phyloP scores from a whole-genome alignment of 2,329 filamentous ascomycete species.

The Fusarium fracticaudum region DNA sequence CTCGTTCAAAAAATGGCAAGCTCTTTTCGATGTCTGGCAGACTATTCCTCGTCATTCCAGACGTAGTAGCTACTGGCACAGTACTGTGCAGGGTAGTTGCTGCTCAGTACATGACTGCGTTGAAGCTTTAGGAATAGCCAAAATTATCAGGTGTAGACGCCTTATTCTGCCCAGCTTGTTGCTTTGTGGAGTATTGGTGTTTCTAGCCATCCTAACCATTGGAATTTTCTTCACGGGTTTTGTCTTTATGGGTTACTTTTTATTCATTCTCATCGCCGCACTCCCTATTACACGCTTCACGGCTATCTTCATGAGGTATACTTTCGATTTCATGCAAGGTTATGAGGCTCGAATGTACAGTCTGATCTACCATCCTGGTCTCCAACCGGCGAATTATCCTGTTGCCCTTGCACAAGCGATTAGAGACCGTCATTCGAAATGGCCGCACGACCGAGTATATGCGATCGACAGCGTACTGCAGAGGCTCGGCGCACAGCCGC shows the following conservation, averaged over 20 bases:
- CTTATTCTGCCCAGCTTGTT: too few relatives aligned
- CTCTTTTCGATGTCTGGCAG: not conserved
- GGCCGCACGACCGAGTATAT: not conserved
- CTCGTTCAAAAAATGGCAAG: not conserved
- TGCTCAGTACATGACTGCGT: not conserved
- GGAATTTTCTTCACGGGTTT: too few relatives aligned
- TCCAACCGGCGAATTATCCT: not conserved
- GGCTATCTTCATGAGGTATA: fast-evolving
- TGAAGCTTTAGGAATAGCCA: fast-evolving
- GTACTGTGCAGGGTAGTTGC: fast-evolving
- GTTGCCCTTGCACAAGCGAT: not conserved
- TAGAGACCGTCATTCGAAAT: not conserved
- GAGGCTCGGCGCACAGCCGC: not conserved
- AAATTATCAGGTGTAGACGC: too few relatives aligned
- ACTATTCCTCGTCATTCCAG: not conserved
- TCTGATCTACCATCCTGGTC: not conserved
- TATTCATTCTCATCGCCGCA: too few relatives aligned
- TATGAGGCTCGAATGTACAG: not conserved
- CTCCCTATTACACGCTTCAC: too few relatives aligned
- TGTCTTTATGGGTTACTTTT: too few relatives aligned
- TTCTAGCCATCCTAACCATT: too few relatives aligned
- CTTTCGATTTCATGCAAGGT: fast-evolving
- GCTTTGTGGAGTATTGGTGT: too few relatives aligned
- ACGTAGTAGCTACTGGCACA: fast-evolving
- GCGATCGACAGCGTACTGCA: not conserved